These are phyloP conservation scores for Quercus parvula DNA, from an alignment of 306 rosid species.

Conservation along the genomic window DNA sequence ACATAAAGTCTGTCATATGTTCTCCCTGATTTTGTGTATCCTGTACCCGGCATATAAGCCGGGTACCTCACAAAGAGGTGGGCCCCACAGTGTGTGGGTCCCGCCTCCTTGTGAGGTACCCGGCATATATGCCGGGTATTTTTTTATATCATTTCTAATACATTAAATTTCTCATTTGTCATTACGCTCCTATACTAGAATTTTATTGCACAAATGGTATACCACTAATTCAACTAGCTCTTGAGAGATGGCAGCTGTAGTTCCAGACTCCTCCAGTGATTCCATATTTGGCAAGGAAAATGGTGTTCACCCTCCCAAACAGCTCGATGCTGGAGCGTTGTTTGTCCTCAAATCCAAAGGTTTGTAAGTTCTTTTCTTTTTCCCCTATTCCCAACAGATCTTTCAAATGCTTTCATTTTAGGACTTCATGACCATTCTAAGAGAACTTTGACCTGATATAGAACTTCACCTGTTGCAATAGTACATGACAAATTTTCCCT, in stretches of 20 bases:
- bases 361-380: slow-evolving; percentile 1
- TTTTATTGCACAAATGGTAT: too few species aligned
- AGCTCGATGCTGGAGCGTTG: slow-evolving; percentile 74
- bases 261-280: slow-evolving; percentile 31
- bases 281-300: slow-evolving; percentile 37
- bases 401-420: not conserved
- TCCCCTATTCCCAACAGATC: not conserved
- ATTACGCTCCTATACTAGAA: too few species aligned
- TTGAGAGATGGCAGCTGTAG: slow-evolving; percentile 10
- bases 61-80: too few species aligned
- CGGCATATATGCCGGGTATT: too few species aligned
- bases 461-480: not conserved
- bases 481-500: not conserved
- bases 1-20: too few species aligned
- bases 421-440: not conserved
- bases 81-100: too few species aligned
- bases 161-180: too few species aligned
- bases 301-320: slow-evolving; percentile 25
- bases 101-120: too few species aligned
- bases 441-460: not conserved
- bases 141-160: too few species aligned
- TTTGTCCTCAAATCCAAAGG: slow-evolving; percentile 82
- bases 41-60: too few species aligned
- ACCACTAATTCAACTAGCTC: not conserved
- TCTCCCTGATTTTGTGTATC: too few species aligned